Evolutionary conservation across 2,329 filamentous ascomycete species (phyloP).

Genomic region (Grosmannia huntii): DNA sequence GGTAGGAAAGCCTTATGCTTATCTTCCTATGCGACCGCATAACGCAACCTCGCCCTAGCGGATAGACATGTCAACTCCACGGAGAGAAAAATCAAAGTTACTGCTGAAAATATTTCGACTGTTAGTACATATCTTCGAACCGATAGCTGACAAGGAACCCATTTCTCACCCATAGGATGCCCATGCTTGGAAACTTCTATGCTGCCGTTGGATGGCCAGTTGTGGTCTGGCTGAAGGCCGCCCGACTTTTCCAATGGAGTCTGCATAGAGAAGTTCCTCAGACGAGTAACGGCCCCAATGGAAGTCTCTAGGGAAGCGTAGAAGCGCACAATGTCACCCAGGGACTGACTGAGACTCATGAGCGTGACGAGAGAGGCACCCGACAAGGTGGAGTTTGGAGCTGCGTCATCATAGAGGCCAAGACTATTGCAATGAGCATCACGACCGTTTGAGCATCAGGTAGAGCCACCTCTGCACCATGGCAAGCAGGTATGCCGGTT

Average conservation of each 20-base stretch:
- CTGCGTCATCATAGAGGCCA: slow-evolving; percentile 36
- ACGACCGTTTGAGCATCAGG: slow-evolving; percentile 37
- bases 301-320: slow-evolving; percentile 23
- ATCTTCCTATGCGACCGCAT: slow-evolving; percentile 30
- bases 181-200: slow-evolving; percentile 16
- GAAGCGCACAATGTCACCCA: slow-evolving; percentile 18
- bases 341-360: slow-evolving; percentile 21
- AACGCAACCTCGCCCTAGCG: slow-evolving; percentile 23
- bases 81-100: slow-evolving; percentile 14
- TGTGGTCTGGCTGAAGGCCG: too few species aligned
- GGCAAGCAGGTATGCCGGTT: slow-evolving; percentile 43
- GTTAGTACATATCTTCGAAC: too few species aligned
- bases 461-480: slow-evolving; percentile 46
- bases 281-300: slow-evolving; percentile 23
- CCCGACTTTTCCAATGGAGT: too few species aligned
- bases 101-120: background rate
- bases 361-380: slow-evolving; percentile 26
- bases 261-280: slow-evolving; percentile 18
- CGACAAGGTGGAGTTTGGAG: slow-evolving; percentile 24
- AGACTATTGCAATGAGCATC: slow-evolving; percentile 30
- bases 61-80: slow-evolving; percentile 10
- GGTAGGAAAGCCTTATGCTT: background rate
- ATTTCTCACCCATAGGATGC: slow-evolving; percentile 15
- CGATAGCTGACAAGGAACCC: too few species aligned
- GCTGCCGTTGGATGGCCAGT: slow-evolving; percentile 9